Base-by-base conservation (phyloP, 495 filamentous ascomycete genomes). In the Pseudomonodictys pantanalensis region DNA sequence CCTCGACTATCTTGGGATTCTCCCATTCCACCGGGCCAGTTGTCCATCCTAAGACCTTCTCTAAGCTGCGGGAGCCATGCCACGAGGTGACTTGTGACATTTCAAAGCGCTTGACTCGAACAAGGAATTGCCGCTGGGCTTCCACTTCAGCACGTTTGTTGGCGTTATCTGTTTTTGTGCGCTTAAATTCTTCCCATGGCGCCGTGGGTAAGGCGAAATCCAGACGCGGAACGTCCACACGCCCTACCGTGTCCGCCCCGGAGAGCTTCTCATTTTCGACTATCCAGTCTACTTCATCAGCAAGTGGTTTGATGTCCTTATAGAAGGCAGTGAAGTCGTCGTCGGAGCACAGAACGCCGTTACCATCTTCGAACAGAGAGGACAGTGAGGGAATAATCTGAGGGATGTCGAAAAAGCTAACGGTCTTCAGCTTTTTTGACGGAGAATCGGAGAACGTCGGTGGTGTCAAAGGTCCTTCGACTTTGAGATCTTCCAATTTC, bases 191-290 rank as follows among this genome's bases (percentile, higher is more conserved):
- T 22, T 76, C 74, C 85, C 86, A 88, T 1, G 82, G 83, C 9
- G 81, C 73, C 3, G 64, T 65, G 4, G 80, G 79, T 20, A 81
- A 67, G 0, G 79, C 80, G 55, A 87, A 83, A 48, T 88, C 85
- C 73, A 87, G 73, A 1, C 77, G 51, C 0, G 85, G 85, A 18
- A 88, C 76, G 24, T 75, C 60, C 17, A 87, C 71, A 51, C 86
- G 76, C 28, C 74, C 72, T 8, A 77, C 79, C 0, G 81, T 78
- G 52, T 86, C 84, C 3, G 75, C 77, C 46, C 81, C 76, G 33
- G 82, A 73, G 20, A 89, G 72, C 41, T 80, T 79, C 66, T 89
- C 86, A 56, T 89, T 85, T 57, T 83, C 83, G 7, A 81, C 60
- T 7, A 65, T 68, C 32, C 70, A 71, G 52, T 71, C 76, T 24